Conservation (phyloP, 306 rosid genomes). For the Gastrolobium bilobum region DNA sequence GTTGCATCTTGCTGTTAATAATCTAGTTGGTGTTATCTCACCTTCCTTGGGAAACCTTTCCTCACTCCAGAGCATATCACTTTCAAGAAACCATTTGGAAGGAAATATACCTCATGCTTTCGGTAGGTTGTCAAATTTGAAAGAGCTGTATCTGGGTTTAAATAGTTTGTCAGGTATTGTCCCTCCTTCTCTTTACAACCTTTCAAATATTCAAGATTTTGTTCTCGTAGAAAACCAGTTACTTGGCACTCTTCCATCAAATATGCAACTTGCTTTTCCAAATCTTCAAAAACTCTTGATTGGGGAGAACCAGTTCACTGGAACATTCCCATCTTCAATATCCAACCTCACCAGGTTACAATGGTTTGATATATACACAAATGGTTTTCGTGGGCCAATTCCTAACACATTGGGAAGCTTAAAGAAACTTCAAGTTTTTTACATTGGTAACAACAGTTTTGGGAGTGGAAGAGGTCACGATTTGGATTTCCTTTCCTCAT, state of each 20-base stretch:
- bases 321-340: constrained; percentile 35
- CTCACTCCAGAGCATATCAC: background rate
- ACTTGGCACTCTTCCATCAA: constrained; percentile 36
- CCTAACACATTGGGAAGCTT: constrained; percentile 35
- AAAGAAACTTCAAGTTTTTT: background rate
- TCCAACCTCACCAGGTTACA: constrained; percentile 36
- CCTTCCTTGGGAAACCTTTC: constrained; percentile 51
- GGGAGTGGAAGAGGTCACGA: constrained; percentile 34
- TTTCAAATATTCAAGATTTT: constrained; percentile 10
- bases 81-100: constrained; percentile 27
- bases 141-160: fast-evolving
- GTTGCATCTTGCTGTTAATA: background rate
- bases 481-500: constrained; percentile 47
- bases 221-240: background rate
- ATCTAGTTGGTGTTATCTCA: constrained; percentile 45
- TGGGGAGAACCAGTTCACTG: background rate
- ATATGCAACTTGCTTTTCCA: constrained; percentile 38
- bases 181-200: constrained; percentile 46
- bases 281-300: fast-evolving
- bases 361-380: fast-evolving
- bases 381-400: constrained; percentile 36
- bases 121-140: constrained; percentile 40
- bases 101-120: constrained; percentile 44
- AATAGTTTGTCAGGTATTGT: constrained; percentile 44
- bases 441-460: background rate